Percentiles rank a stretch among this genome's conserved stretches.
Conservation (phyloP, 192 early-diverging fungal genomes). For the Coemansia pectinata region DNA sequence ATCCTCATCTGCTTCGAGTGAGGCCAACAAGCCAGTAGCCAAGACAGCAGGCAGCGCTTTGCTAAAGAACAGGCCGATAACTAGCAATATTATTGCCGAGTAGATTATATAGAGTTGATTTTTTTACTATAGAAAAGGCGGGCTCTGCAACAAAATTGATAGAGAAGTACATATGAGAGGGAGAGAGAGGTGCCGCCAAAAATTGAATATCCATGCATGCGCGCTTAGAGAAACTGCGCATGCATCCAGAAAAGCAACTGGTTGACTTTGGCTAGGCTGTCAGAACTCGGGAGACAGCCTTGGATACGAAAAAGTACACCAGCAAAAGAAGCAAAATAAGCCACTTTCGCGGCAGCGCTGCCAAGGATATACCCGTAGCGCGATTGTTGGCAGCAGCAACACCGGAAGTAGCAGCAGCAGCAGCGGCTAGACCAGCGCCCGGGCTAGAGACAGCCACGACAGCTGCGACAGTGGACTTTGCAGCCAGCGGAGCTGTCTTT, state of each 20-base stretch:
- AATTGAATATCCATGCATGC: background rate
- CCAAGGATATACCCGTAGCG: slow-evolving; percentile 16
- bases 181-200: background rate
- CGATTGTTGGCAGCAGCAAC: slow-evolving; percentile 5
- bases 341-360: slow-evolving; percentile 42
- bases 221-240: background rate
- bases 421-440: slow-evolving; percentile 2
- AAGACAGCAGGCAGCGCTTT: slow-evolving; percentile 16
- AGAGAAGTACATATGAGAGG: slow-evolving; percentile 13
- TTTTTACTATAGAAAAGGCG: background rate
- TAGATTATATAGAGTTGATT: background rate
- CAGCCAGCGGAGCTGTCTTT: background rate
- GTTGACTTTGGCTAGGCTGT: slow-evolving; percentile 19
- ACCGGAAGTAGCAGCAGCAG: background rate
- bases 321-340: slow-evolving; percentile 42
- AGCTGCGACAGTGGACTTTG: background rate
- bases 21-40: background rate
- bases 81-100: slow-evolving; percentile 36
- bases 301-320: slow-evolving; percentile 48
- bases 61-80: slow-evolving; percentile 23
- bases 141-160: slow-evolving; percentile 4
- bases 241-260: background rate
- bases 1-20: background rate
- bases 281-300: slow-evolving; percentile 36
- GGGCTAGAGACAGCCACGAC: background rate